Evolutionary conservation across 192 early-diverging fungal genomes (phyloP).

Genomic region (Coemansia erecta): DNA sequence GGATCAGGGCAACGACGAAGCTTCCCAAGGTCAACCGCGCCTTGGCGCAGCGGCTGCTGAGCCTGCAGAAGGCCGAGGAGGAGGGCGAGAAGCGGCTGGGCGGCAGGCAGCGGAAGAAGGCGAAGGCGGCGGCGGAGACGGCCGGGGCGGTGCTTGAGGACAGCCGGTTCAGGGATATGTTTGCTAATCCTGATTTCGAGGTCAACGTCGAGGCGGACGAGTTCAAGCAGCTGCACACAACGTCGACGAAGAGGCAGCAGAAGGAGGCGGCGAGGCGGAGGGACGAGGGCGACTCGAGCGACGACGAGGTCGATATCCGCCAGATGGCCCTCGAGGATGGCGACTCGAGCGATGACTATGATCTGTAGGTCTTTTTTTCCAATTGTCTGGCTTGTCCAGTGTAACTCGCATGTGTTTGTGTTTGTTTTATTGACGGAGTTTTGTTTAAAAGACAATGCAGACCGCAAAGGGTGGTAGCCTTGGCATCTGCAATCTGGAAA

Average conservation of each 20-base stretch:
- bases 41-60: constrained; percentile 74
- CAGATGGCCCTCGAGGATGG: constrained; percentile 6
- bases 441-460: not conserved
- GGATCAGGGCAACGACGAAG: constrained; percentile 84
- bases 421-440: too few species aligned
- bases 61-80: constrained; percentile 35
- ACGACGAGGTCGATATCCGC: constrained; percentile 37
- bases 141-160: constrained; percentile 69
- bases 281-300: constrained; percentile 37
- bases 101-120: constrained; percentile 49
- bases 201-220: constrained; percentile 81
- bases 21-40: constrained; percentile 89
- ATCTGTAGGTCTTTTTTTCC: too few species aligned
- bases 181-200: constrained; percentile 88
- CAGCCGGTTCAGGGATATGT: constrained; percentile 82
- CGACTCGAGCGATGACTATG: constrained; percentile 22
- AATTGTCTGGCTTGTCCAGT: too few species aligned
- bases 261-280: not conserved
- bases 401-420: not conserved
- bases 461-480: too few species aligned
- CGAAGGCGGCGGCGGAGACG: constrained; percentile 48
- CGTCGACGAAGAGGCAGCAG: constrained; percentile 13
- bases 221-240: constrained; percentile 62
- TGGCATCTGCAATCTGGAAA: too few species aligned
- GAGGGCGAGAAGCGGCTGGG: constrained; percentile 50